Percentiles rank a stretch among this genome's conserved stretches.
Evolutionary conservation across 2,329 filamentous ascomycete species (phyloP).

Genomic region (Daldinia sp.): DNA sequence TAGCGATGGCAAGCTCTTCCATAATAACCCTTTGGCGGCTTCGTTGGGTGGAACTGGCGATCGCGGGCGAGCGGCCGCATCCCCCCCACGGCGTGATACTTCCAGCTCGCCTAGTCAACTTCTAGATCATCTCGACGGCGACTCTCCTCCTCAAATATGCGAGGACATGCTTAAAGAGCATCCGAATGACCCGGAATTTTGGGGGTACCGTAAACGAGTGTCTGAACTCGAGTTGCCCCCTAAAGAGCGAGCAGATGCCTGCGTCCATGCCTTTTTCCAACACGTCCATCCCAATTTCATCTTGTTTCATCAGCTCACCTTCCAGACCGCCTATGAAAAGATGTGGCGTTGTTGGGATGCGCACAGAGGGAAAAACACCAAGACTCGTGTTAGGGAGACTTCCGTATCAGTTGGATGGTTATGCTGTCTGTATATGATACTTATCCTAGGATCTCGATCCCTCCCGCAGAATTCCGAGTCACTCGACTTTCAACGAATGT

Average conservation of each 20-base stretch:
- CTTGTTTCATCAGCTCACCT: conserved; percentile 52
- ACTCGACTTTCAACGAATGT: conserved; percentile 47
- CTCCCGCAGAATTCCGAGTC: conserved; percentile 46
- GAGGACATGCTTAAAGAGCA: conserved; percentile 25
- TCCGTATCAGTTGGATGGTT: conserved; percentile 53
- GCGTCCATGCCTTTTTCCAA: conserved; percentile 52
- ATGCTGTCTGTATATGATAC: conserved; percentile 51
- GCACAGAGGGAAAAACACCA: conserved; percentile 3
- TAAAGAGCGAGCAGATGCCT: conserved; percentile 49
- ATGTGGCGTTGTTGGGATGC: conserved; percentile 45
- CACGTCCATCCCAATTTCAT: conserved; percentile 50
- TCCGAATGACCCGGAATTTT: conserved; percentile 32
- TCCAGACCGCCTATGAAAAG: conserved; percentile 50
- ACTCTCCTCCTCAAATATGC: conserved; percentile 32
- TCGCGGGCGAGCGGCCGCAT: conserved; percentile 3
- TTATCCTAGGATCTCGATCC: conserved; percentile 52
- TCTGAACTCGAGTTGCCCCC: conserved; percentile 45
- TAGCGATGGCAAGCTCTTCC: conserved; percentile 9
- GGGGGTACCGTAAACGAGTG: conserved; percentile 33
- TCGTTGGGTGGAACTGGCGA: conserved; percentile 32
- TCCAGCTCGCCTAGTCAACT: not conserved
- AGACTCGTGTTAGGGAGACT: conserved; percentile 39
- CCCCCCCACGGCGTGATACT: not conserved
- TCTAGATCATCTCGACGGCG: conserved; percentile 34
- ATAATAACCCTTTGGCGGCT: conserved; percentile 24